phyloP scores from a whole-genome alignment of 495 filamentous ascomycete genomes.

The Jackrogersella multiformis region DNA sequence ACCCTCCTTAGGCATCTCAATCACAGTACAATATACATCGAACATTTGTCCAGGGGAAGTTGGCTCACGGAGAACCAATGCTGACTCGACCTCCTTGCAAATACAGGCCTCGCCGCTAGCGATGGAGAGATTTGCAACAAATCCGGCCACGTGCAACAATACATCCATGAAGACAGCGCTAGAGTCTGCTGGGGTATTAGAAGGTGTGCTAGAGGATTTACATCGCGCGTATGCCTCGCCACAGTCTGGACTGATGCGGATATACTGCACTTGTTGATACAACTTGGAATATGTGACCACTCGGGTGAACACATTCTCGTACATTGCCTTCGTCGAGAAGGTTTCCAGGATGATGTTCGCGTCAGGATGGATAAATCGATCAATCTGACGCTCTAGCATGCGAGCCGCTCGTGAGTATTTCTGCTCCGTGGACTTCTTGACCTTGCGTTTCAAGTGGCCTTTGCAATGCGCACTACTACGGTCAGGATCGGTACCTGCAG shows the following conservation, averaged over 20 bases:
- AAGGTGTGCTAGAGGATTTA: not conserved
- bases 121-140: slow-evolving; percentile 3
- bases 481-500: not conserved
- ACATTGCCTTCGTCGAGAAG: slow-evolving; percentile 7
- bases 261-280: slow-evolving; percentile 8
- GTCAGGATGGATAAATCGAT: not conserved
- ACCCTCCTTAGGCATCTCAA: not conserved
- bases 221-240: slow-evolving; percentile 3
- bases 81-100: slow-evolving; percentile 5
- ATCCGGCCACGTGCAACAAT: slow-evolving; percentile 2
- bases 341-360: slow-evolving; percentile 4
- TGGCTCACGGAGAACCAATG: slow-evolving; percentile 2
- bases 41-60: not conserved
- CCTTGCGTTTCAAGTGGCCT: not conserved
- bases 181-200: not conserved
- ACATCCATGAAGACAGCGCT: slow-evolving; percentile 5
- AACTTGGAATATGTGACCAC: slow-evolving; percentile 7
- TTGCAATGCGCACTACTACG: not conserved
- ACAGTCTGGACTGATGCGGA: not conserved
- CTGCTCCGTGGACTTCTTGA: not conserved
- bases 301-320: slow-evolving; percentile 1
- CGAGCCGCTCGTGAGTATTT: slow-evolving; percentile 1
- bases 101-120: slow-evolving; percentile 4
- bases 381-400: not conserved
- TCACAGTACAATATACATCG: slow-evolving; percentile 5